Base-by-base conservation (phyloP, 2,329 filamentous ascomycete species). In the Nigrospora oryzae region DNA sequence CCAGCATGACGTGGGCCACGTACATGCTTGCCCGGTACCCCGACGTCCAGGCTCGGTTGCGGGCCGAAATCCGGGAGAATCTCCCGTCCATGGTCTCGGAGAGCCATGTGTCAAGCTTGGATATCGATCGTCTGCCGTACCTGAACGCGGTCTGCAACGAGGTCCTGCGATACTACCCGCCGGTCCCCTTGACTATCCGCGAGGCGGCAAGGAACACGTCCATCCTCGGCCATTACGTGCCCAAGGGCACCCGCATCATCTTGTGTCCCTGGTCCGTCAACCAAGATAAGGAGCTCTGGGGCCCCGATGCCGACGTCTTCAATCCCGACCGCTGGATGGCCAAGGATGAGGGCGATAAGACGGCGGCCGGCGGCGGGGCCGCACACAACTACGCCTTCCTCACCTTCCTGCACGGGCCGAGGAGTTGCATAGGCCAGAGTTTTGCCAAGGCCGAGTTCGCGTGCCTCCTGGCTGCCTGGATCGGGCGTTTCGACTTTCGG, bases 381-480 rank as follows among this genome's bases (percentile, higher is more conserved):
- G 70, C 73, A 14, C 87, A 75, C 52, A 93, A 91, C 63, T 95
- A 84, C 60, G 77, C 83, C 1, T 83, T 85, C 55, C 60, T 91
- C 64, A 91, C 87, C 0, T 95, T 95, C 65, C 63, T 95, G 47
- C 88, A 95, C 60, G 90, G 90, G 0, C 89, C 89, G 2, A 71
- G 89, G 43, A 86, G 83, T 57, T 95, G 90, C 59, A 95, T 95
- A 53, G 90, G 89, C 0, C 77, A 83, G 62, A 72, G 73, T 2
- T 95, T 95, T 65, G 86, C 90, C 0, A 84, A 81, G 59, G 80
- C 84, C 1, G 91, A 96, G 69, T 86, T 95, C 63, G 88, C 87
- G 10, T 91, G 85, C 58, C 66, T 96, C 50, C 60, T 96, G 39
- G 89, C 89, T 17, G 75, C 79, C 10, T 81, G 86, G 73, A 75